Base-by-base conservation (phyloP, 306 rosid species). In the Fagus sylvatica region DNA sequence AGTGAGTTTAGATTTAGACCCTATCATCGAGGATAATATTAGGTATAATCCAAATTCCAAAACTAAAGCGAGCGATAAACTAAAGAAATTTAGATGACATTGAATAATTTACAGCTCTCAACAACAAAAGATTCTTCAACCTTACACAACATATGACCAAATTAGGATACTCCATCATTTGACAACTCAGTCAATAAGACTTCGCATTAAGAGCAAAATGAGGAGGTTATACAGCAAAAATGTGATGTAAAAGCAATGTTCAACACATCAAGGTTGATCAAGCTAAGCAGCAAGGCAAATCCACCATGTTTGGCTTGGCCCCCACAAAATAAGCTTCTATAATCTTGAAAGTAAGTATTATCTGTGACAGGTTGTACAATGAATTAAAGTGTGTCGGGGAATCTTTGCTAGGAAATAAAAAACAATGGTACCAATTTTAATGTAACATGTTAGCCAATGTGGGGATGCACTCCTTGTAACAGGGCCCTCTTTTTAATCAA, bases 281-380 rank as follows among this genome's bases (percentile, higher is more conserved):
- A 71, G 80, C 34, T 41, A 73, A 43, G 77, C 60, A 55, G 61
- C 75, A 41, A 77, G 78, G 66, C 71, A 82, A 71, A 66, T 34
- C 66, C 12, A 43, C 36, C 54, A 64, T 32, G 68, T 33, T 61
- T 12, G 43, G 72, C 19, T 34, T 3, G 86, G 86, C 64, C 79
- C 62, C 81, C 76, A 59, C 80, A 32, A 61, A 30, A 17, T 37
- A 53, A 69, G 1, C n/a, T 55, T 6, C 22, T 37, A 49, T 62
- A 77, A 68, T 51, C 67, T 85, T 28, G 74, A 17, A 60, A 55
- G 65, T 51, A 79, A 54, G 82, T 74, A 87, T 75, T 72, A 70
- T 11, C 77, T 71, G 88, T 84, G 87, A 83, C 85, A 84, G 91
- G 89, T 73, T 87, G 88, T 84, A 84, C 82, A 51, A 73, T 76